A percentile compares a stretch with the other conserved stretches of the same genome.
phyloP scores from a whole-genome alignment of 176 grass and related monocot genomes.

The Juncus inflexus region DNA sequence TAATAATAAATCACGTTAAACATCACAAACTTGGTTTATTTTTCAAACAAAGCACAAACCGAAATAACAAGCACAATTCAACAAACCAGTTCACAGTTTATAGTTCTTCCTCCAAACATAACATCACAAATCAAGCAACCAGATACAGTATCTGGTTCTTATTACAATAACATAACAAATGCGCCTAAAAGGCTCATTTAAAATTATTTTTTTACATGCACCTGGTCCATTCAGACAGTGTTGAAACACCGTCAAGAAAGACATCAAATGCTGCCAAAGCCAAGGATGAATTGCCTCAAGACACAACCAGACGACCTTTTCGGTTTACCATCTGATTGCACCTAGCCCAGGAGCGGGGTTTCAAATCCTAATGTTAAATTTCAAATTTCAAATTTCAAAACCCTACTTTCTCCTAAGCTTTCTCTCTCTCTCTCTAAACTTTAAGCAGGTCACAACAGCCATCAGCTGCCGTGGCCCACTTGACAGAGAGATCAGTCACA shows the following conservation, averaged over 20 bases:
- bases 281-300: slow-evolving; percentile 99
- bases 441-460: slow-evolving; percentile 78
- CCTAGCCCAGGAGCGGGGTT: slow-evolving; percentile 13
- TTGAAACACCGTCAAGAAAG: slow-evolving; percentile 19
- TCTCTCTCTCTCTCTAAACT: slow-evolving; percentile 39
- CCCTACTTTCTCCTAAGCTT: slow-evolving; percentile 17
- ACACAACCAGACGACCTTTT: slow-evolving; percentile 17
- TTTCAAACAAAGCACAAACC: slow-evolving; percentile 4
- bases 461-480: slow-evolving; percentile 54
- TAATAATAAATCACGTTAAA: no score
- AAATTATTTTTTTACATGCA: slow-evolving; percentile 7
- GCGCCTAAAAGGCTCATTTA: slow-evolving; percentile 4
- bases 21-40: no score
- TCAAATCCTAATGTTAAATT: not conserved
- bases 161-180: slow-evolving; percentile 14
- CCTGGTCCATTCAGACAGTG: slow-evolving; percentile 1
- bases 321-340: slow-evolving; percentile 30
- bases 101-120: no score
- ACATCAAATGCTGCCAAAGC: slow-evolving; percentile 54
- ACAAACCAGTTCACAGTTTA: slow-evolving; percentile 22
- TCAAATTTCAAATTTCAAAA: slow-evolving; percentile 8
- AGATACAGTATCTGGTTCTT: slow-evolving; percentile 29
- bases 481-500: slow-evolving; percentile 28
- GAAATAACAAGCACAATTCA: not conserved
- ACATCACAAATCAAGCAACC: not conserved